Base-by-base conservation (phyloP, 495 filamentous ascomycete species). In the Echria macrotheca region DNA sequence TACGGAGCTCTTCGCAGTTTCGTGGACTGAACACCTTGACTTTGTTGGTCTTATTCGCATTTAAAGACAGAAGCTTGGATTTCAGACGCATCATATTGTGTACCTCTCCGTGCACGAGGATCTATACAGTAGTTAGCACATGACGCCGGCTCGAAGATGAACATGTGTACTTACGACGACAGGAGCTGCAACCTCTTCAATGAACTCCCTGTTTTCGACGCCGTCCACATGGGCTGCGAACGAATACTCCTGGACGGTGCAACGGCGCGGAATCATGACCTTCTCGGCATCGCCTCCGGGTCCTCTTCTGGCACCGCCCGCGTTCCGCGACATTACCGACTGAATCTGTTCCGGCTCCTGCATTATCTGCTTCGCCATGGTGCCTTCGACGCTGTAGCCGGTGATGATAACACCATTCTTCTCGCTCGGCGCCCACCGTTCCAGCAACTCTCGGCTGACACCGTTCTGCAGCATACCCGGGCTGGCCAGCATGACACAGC, bases 41-140 rank as follows among this genome's bases (percentile, higher is more conserved):
- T 42, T 89, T 88, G 26, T 79, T 73, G 1, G 76, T 74, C 59
- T 94, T 91, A 19, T 83, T 79, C 8, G 84, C 79, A 58, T 97
- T 96, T 7, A 96, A 75, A 18, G 86, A 89, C n/a, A 97, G 78
- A 7, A 98, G 72, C 56, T 95, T 93, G 2, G 88, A 94, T 61
- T 96, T 96, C 14, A 98, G 72, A 25, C 94, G 81, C 80, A 91
- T 94, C 93, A 98, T 98, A 59, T 96, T 94, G 60, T 95, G 89
- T 54, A 91, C 88, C 61, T 96, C 94, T 23, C 93, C 93, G 58
- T 98, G 93, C 4, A 98, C 93, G 18, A 98, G 79, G 44, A 98
- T 95, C 85, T 91, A 40, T 1, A 5, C n/a, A n/a, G n/a, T n/a
- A n/a, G n/a, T n/a, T n/a, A n/a, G n/a, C n/a, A n/a, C n/a, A n/a